Evolutionary conservation across 306 rosid species (phyloP).

Genomic region (Betula pendula): DNA sequence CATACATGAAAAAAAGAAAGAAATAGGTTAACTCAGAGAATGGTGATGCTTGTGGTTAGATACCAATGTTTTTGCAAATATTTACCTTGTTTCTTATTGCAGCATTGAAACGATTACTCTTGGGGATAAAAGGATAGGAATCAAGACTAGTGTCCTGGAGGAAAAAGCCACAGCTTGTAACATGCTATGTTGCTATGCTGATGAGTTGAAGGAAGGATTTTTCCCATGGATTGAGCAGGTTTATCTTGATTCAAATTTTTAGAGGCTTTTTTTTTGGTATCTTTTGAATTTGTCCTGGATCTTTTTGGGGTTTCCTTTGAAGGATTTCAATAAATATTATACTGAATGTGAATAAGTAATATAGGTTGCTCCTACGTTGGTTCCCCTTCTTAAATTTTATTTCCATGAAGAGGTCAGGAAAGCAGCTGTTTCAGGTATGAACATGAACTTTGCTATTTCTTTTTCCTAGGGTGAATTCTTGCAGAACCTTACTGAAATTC

Average conservation of each 20-base stretch:
- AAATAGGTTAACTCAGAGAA: neutral
- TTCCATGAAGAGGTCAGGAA: constrained; percentile 99
- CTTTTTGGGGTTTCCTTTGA: constrained; percentile 10
- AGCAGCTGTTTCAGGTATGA: constrained; percentile 97
- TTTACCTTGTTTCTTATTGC: constrained; percentile 33
- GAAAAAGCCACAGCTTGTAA: constrained; percentile 99
- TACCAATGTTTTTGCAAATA: neutral
- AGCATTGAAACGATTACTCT: constrained; percentile 96
- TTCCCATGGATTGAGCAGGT: constrained; percentile 99
- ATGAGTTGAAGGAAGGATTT: constrained; percentile 98
- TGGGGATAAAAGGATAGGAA: constrained; percentile 96
- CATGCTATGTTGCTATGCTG: constrained; percentile 99
- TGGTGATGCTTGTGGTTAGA: neutral
- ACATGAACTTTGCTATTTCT: constrained; percentile 5
- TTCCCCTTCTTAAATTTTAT: constrained; percentile 96
- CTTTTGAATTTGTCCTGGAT: neutral
- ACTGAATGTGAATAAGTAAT: constrained; percentile 31
- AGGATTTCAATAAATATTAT: constrained; percentile 11
- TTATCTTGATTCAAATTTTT: constrained; percentile 12
- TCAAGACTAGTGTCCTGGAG: constrained; percentile 95
- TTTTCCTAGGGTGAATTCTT: constrained; percentile 9
- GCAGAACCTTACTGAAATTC: neutral
- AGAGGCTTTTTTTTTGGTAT: neutral
- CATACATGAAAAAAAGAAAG: neutral
- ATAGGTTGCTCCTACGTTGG: constrained; percentile 94